Conservation (phyloP, 305 asterid genomes). For the Solanum hybrid region DNA sequence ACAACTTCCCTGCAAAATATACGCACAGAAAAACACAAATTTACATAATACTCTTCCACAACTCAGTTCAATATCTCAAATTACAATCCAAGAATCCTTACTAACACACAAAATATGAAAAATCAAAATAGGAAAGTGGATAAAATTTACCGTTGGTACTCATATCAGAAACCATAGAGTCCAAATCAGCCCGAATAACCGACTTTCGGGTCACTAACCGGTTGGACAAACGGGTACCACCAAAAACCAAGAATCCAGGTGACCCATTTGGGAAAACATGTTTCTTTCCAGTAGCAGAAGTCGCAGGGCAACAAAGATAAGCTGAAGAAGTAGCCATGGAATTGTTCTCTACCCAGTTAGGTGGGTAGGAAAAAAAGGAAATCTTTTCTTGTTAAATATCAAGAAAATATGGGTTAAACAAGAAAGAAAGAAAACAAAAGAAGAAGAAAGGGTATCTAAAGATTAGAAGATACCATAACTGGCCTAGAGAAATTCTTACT, state of each 20-base stretch:
- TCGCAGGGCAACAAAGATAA: slow-evolving; percentile 44
- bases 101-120: neutral
- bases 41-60: neutral
- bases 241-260: slow-evolving; percentile 15
- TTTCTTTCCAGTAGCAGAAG: slow-evolving; percentile 25
- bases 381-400: neutral
- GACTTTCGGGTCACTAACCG: slow-evolving; percentile 35
- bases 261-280: slow-evolving; percentile 15
- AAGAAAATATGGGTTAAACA: neutral
- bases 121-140: neutral
- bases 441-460: slow-evolving; percentile 15
- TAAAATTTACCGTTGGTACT: slow-evolving; percentile 48
- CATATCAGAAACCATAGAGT: slow-evolving; percentile 91
- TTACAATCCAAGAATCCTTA: neutral
- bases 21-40: neutral
- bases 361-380: neutral
- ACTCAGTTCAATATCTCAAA: neutral
- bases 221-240: slow-evolving; percentile 15
- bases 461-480: slow-evolving; percentile 16
- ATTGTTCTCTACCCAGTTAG: neutral
- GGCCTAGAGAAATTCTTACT: neutral
- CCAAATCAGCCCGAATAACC: slow-evolving; percentile 68
- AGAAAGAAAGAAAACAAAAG: neutral
- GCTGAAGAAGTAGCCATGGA: slow-evolving; percentile 35
- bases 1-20: neutral